A percentile compares a stretch with the other conserved stretches of the same genome.
Evolutionary conservation across 495 filamentous ascomycete genomes (phyloP).

Genomic region (Penicillium dipodomyicola): DNA sequence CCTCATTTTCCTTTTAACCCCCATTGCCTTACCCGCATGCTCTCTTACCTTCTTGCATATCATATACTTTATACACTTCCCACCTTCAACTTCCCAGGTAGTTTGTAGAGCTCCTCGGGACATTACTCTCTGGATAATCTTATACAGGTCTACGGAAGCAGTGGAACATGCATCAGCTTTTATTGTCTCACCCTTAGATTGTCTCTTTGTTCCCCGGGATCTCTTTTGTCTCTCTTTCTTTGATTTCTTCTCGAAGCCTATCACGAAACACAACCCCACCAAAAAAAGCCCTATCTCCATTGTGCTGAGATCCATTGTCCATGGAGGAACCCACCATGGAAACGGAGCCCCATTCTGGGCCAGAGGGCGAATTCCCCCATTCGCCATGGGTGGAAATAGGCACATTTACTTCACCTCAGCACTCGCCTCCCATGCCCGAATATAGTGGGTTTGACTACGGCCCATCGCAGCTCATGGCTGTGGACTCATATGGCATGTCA

Average conservation of each 20-base stretch:
- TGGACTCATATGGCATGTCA: conserved; percentile 45
- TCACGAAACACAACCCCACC: neutral
- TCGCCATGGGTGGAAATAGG: conserved; percentile 54
- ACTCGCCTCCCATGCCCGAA: conserved; percentile 45
- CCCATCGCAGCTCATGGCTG: conserved; percentile 33
- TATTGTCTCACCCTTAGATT: conserved; percentile 34
- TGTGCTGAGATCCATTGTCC: conserved; percentile 6
- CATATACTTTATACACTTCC: conserved; percentile 24
- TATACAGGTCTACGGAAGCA: conserved; percentile 20
- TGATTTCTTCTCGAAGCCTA: conserved; percentile 13
- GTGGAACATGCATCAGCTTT: conserved; percentile 39
- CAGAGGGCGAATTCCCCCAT: conserved; percentile 49
- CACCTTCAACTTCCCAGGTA: conserved; percentile 3
- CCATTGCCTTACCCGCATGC: conserved; percentile 36
- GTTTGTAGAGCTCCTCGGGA: conserved; percentile 1
- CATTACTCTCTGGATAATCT: conserved; percentile 13
- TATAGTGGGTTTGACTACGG: conserved; percentile 46
- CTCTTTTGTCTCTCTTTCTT: conserved; percentile 16
- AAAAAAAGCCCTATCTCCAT: neutral
- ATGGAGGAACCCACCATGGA: conserved; percentile 40
- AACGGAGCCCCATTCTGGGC: conserved; percentile 43
- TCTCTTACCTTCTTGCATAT: conserved; percentile 23
- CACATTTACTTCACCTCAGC: conserved; percentile 42
- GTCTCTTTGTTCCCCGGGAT: conserved; percentile 26
- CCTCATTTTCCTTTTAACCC: conserved; percentile 37